phyloP scores from a whole-genome alignment of 139 green algal genomes.

The Chlorella sp. region DNA sequence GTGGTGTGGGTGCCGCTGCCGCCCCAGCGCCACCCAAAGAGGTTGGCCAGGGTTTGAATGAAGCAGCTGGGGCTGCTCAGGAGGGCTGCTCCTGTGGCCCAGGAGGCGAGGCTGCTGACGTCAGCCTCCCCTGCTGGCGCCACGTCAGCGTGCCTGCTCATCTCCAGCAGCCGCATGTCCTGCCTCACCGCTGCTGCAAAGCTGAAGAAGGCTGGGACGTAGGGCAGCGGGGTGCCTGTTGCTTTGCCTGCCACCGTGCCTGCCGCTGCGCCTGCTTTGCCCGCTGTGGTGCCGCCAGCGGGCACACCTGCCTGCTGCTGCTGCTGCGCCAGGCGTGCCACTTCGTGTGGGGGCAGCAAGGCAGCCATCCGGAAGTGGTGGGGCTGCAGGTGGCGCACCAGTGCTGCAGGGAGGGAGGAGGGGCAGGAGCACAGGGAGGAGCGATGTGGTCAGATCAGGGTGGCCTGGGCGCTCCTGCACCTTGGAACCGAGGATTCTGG shows the following conservation, averaged over 20 bases:
- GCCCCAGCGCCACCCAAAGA: neutral
- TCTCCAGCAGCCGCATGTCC: constrained; percentile 18
- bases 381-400: constrained; percentile 22
- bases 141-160: neutral
- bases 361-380: neutral
- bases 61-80: constrained; percentile 13
- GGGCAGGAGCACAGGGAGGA: neutral
- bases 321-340: neutral
- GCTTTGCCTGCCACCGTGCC: neutral
- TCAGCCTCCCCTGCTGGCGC: neutral
- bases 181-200: neutral
- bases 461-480: neutral
- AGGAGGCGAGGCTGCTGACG: too few species aligned
- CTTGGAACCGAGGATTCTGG: neutral
- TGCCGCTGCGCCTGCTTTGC: neutral
- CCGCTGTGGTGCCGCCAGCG: neutral
- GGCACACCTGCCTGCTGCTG: neutral
- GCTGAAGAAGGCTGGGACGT: constrained; percentile 3
- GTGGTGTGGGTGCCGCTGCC: neutral
- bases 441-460: neutral
- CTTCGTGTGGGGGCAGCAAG: constrained; percentile 3
- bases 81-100: neutral
- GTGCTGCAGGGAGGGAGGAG: neutral
- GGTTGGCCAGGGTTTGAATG: neutral
- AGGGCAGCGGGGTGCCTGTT: neutral